Conservation (phyloP, 176 grass and related monocot genomes). For the Oryza australiensis region DNA sequence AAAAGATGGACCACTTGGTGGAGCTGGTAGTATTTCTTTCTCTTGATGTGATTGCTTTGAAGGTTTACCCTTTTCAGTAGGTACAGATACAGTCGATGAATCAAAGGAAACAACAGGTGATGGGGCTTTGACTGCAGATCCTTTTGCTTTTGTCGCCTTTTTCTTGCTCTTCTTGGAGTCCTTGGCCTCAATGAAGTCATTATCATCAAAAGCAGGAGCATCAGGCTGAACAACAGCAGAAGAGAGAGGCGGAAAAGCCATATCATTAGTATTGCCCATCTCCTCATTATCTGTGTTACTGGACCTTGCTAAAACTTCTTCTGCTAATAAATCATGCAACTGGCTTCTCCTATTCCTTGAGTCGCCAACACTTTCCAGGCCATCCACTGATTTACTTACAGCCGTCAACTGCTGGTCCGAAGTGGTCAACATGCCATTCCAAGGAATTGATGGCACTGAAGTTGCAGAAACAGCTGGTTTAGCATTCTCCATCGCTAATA, state of each 20-base stretch:
- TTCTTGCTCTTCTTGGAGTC: conserved; percentile 90
- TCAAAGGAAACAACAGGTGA: conserved; percentile 55
- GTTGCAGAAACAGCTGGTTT: conserved; percentile 25
- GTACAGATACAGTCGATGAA: conserved; percentile 39
- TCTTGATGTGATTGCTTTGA: conserved; percentile 58
- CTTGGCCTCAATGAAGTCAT: conserved; percentile 97
- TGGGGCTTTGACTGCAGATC: conserved; percentile 50
- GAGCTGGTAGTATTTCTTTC: conserved; percentile 62
- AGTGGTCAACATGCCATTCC: conserved; percentile 53
- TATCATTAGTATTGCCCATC: conserved; percentile 41
- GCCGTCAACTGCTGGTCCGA: conserved; percentile 47
- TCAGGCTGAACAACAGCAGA: conserved; percentile 36
- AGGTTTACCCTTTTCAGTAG: conserved; percentile 57
- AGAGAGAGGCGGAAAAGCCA: conserved; percentile 40
- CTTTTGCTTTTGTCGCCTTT: conserved; percentile 79
- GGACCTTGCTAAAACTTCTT: conserved; percentile 77
- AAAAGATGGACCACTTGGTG: conserved; percentile 70
- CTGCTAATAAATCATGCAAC: conserved; percentile 87
- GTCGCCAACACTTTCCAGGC: conserved; percentile 45
- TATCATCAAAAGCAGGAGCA: conserved; percentile 54
- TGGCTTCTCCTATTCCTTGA: conserved; percentile 71
- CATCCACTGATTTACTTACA: conserved; percentile 36
- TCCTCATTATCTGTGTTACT: conserved; percentile 56
- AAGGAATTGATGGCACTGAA: conserved; percentile 52
- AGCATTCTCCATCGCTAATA: conserved; percentile 34